phyloP scores from a whole-genome alignment of 768 basidiomycete species.

The Boletus sp. region DNA sequence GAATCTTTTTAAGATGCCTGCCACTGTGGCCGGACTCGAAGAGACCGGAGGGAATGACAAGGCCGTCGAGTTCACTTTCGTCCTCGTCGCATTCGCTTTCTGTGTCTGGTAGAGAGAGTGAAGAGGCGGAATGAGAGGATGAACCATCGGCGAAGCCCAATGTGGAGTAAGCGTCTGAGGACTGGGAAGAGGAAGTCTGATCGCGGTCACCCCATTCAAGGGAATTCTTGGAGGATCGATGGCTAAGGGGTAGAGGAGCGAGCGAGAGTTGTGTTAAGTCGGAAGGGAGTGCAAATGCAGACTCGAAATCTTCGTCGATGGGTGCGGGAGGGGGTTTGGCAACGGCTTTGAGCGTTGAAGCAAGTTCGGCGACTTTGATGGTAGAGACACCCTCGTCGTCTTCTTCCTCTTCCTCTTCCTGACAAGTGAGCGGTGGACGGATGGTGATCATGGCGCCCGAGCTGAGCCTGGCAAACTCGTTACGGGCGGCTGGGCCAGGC shows the following conservation, averaged over 20 bases:
- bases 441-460: constrained; percentile 44
- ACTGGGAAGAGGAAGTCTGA: constrained; percentile 77
- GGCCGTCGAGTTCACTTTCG: constrained; percentile 75
- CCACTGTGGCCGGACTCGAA: constrained; percentile 69
- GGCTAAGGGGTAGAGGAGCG: constrained; percentile 69
- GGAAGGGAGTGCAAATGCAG: constrained; percentile 75
- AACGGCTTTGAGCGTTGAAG: constrained; percentile 33
- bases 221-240: constrained; percentile 78
- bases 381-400: constrained; percentile 83
- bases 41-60: constrained; percentile 71
- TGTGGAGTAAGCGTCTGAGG: constrained; percentile 82
- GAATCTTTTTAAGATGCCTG: constrained; percentile 45
- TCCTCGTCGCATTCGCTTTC: constrained; percentile 68
- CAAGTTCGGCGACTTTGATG: constrained; percentile 66
- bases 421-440: constrained; percentile 55
- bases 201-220: constrained; percentile 86
- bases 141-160: constrained; percentile 72
- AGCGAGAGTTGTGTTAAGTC: constrained; percentile 82
- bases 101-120: constrained; percentile 60
- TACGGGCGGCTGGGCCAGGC: constrained; percentile 39
- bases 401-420: constrained; percentile 55
- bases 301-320: constrained; percentile 75
- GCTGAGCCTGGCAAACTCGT: constrained; percentile 35
- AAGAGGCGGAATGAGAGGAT: constrained; percentile 69
- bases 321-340: constrained; percentile 35